Base-by-base conservation (phyloP, 768 basidiomycete genomes). In the Leccinum boreale region DNA sequence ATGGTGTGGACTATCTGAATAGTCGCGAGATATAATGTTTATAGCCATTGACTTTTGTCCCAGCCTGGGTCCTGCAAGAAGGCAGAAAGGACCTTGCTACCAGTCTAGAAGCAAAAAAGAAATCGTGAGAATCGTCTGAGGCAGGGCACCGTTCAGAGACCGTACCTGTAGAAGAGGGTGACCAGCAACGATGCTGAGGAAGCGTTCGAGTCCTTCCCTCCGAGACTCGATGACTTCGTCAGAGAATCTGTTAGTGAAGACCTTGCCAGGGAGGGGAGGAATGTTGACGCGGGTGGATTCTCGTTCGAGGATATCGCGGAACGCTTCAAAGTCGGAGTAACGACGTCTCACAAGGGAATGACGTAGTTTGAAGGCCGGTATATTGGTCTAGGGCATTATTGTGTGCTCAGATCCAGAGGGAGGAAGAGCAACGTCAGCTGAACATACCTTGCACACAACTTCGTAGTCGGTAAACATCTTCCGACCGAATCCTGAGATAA, bases 381-480 rank as follows among this genome's bases (percentile, higher is more conserved):
- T 99, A 75, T 98, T 98, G 65, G 97, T 98, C 94, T 97, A 62
- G 11, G 51, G 53, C 10, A 14, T 28, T 23, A 12, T 39, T 36
- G 15, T 23, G 26, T 19, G 29, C 14, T 64, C 46, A 62, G 55
- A 35, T 48, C 24, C 53, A 31, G 49, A 33, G 35, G 51, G 26
- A 35, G 50, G 54, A 33, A 54, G 52, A 55, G 47, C 14, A 36
- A 7, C 2, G 35, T 45, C 46, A 44, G 42, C 11, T 6, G 52
- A 9, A 33, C 60, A 67, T 57, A 91, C 95, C 85, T 94, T 94
- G 82, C 94, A 97, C 47, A 98, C 89, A 57, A 99, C 88, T 77
- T 99, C 97, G 69, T 98, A 98, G 79, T 98, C 96, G 44, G 97
- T 99, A 75, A 92, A 99, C 95, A 96, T 96, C 82, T 98, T 98